Evolutionary conservation across 2,329 filamentous ascomycete species (phyloP).

Genomic region (Mariannaea elegans): DNA sequence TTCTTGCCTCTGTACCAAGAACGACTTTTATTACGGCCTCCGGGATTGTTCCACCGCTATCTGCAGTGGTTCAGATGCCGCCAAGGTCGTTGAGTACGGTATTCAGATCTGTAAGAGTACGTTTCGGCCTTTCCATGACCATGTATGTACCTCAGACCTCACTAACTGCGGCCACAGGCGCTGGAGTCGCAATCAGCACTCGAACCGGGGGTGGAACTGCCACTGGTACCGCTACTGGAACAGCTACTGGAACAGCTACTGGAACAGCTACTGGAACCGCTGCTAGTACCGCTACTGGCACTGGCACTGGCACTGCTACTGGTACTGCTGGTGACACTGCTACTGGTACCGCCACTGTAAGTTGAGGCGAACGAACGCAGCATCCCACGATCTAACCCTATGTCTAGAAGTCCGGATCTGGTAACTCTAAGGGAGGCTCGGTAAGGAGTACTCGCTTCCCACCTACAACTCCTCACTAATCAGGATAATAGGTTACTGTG

Average conservation of each 20-base stretch:
- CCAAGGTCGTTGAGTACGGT: constrained; percentile 50
- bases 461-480: background rate
- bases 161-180: constrained; percentile 38
- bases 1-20: constrained; percentile 57
- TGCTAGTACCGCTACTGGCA: constrained; percentile 31
- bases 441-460: background rate
- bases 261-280: constrained; percentile 2
- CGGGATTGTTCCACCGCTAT: constrained; percentile 59
- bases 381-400: background rate
- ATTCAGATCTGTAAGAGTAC: constrained; percentile 50
- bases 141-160: background rate
- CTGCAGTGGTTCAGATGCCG: constrained; percentile 50
- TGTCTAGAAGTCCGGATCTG: constrained; percentile 26
- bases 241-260: constrained; percentile 9
- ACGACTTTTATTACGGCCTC: constrained; percentile 58
- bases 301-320: constrained; percentile 9
- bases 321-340: constrained; percentile 8
- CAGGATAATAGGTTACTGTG: constrained; percentile 30
- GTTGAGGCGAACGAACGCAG: background rate
- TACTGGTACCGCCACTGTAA: constrained; percentile 4
- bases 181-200: constrained; percentile 48
- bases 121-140: constrained; percentile 11
- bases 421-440: constrained; percentile 23
- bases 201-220: constrained; percentile 30
- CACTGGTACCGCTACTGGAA: constrained; percentile 23